A percentile compares a stretch with the other conserved stretches of the same genome.
Evolutionary conservation across 2,329 filamentous ascomycete species (phyloP).

Genomic region (Xylariaceae sp.): DNA sequence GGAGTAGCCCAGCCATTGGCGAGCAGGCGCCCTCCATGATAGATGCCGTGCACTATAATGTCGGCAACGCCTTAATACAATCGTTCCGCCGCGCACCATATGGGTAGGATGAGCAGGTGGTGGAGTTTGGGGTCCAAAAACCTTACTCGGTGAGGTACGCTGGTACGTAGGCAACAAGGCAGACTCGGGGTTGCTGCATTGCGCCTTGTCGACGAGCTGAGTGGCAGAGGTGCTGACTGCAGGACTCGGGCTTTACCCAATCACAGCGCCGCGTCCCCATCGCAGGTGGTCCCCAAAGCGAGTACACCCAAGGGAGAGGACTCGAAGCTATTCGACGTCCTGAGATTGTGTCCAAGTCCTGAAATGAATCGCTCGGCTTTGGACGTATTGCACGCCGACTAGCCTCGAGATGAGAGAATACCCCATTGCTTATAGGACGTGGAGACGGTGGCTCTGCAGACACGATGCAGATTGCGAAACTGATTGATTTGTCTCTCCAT

Average conservation of each 20-base stretch:
- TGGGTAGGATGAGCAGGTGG: conserved; percentile 28
- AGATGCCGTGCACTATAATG: conserved; percentile 23
- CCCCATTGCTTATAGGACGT: too few species aligned
- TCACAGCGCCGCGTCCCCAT: conserved; percentile 22
- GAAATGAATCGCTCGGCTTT: conserved; percentile 25
- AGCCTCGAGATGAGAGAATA: too few species aligned
- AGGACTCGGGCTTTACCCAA: conserved; percentile 34
- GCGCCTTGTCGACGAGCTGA: conserved; percentile 34
- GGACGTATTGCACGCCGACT: conserved; percentile 26
- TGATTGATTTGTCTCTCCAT: conserved; percentile 13
- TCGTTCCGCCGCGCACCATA: conserved; percentile 30
- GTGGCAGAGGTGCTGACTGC: conserved; percentile 34
- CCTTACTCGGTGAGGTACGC: conserved; percentile 33
- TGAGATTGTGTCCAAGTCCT: conserved; percentile 17
- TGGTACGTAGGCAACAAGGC: conserved; percentile 35
- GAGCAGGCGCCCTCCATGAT: conserved; percentile 29
- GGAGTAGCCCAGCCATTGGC: conserved; percentile 26
- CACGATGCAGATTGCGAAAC: conserved; percentile 11
- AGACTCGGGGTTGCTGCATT: conserved; percentile 31
- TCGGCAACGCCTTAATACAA: conserved; percentile 30
- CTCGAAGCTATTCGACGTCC: conserved; percentile 23
- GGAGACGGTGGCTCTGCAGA: conserved; percentile 16
- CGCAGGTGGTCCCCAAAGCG: conserved; percentile 13
- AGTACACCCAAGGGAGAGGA: conserved; percentile 20
- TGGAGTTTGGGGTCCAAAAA: conserved; percentile 33